Evolutionary conservation across 2,329 filamentous ascomycete species (phyloP).

Genomic region (Huntiella abstrusa): DNA sequence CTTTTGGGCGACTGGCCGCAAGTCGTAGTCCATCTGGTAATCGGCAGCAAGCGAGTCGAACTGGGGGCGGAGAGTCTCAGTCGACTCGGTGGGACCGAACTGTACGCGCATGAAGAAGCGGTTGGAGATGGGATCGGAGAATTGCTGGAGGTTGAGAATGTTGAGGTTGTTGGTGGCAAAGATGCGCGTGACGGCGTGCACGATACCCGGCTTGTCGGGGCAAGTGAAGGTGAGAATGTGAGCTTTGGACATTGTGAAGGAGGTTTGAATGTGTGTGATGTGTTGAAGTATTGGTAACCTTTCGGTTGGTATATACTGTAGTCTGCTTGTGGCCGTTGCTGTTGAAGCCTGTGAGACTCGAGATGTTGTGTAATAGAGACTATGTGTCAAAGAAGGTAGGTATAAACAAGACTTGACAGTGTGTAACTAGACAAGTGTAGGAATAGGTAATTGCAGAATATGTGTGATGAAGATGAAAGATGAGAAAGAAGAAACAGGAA

Average conservation of each 20-base stretch:
- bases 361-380: background rate
- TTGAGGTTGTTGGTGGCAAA: slow-evolving; percentile 57
- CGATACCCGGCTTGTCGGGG: slow-evolving; percentile 69
- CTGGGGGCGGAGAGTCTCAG: slow-evolving; percentile 31
- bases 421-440: background rate
- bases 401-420: background rate
- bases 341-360: background rate
- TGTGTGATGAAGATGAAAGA: background rate
- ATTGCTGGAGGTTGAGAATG: slow-evolving; percentile 71
- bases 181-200: slow-evolving; percentile 65
- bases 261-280: background rate
- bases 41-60: slow-evolving; percentile 43
- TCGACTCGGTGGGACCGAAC: slow-evolving; percentile 41
- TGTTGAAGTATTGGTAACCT: background rate
- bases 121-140: slow-evolving; percentile 53
- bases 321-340: background rate
- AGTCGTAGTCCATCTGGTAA: slow-evolving; percentile 51
- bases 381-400: background rate
- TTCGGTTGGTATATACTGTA: background rate
- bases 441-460: background rate
- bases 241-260: slow-evolving; percentile 9
- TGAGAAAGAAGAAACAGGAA: background rate
- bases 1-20: slow-evolving; percentile 50
- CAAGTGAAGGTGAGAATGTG: slow-evolving; percentile 67
- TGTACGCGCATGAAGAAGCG: slow-evolving; percentile 82